phyloP scores from a whole-genome alignment of 495 filamentous ascomycete genomes.

The Cryomyces minteri region DNA sequence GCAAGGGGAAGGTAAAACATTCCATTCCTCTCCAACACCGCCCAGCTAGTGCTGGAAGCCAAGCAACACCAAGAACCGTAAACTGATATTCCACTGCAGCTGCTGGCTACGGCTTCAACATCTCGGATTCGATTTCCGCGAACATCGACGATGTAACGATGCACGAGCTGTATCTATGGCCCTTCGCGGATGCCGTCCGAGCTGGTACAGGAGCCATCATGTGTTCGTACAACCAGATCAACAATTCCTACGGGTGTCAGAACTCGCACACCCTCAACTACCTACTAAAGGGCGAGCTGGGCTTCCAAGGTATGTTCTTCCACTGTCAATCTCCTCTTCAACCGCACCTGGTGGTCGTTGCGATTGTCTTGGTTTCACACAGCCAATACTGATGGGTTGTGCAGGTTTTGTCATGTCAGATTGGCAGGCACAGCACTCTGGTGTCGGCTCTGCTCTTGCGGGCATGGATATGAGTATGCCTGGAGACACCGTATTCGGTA shows the following conservation, averaged over 20 bases:
- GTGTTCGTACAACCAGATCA: conserved; percentile 80
- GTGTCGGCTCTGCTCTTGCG: conserved; percentile 55
- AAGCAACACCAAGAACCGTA: no score
- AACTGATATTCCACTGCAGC: conserved; percentile 27
- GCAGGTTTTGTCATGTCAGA: conserved; percentile 33
- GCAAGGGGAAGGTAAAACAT: conserved; percentile 3
- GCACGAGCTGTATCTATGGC: conserved; percentile 85
- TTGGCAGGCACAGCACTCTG: conserved; percentile 48
- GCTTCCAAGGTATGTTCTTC: conserved; percentile 44
- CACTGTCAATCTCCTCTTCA: no score
- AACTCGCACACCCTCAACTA: conserved; percentile 59
- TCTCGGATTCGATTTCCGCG: conserved; percentile 44
- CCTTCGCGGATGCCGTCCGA: conserved; percentile 39
- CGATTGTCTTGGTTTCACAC: no score
- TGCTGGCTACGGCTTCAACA: conserved; percentile 40
- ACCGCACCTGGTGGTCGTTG: no score
- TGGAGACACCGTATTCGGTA: conserved; percentile 38
- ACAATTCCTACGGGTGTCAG: conserved; percentile 46
- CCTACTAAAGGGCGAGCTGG: conserved; percentile 72
- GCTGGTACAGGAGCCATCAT: conserved; percentile 32
- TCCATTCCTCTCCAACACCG: neutral
- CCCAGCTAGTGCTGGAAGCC: no score
- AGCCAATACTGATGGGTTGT: no score
- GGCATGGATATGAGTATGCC: conserved; percentile 93
- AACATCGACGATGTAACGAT: conserved; percentile 89